Conservation (phyloP, 129 eudicot genomes). For the Chrysanthemum lavandulifolium region DNA sequence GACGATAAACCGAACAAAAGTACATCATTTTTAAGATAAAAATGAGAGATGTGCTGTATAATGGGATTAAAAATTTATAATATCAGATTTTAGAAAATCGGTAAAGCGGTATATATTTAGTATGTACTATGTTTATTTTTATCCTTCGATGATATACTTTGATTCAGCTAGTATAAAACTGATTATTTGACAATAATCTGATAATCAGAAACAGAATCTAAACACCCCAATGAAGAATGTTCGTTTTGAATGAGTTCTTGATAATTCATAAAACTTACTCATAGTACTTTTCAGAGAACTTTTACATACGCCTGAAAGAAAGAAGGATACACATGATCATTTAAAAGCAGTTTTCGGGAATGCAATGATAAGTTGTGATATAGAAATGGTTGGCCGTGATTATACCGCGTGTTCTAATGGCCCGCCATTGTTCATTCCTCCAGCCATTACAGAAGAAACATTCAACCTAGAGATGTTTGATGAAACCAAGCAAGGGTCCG, state of each 20-base stretch:
- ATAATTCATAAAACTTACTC: not conserved
- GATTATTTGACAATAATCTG: not conserved
- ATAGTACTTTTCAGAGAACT: conserved; percentile 56
- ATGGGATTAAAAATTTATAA: too few species aligned
- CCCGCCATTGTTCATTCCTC: conserved; percentile 22
- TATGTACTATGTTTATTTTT: too few species aligned
- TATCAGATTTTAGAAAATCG: too few species aligned
- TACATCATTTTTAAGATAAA: too few species aligned
- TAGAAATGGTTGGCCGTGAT: conserved; percentile 64
- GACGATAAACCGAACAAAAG: too few species aligned
- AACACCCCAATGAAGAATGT: not conserved
- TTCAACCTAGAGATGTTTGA: conserved; percentile 7
- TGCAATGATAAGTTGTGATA: conserved; percentile 59
- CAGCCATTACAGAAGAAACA: conserved; percentile 7
- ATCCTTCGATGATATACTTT: too few species aligned
- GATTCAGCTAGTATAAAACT: too few species aligned
- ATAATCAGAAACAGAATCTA: not conserved
- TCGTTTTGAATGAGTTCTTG: not conserved
- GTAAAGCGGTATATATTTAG: too few species aligned
- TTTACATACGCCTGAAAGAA: conserved; percentile 65
- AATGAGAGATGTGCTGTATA: too few species aligned
- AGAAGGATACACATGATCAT: conserved; percentile 25
- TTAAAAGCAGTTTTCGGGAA: conserved; percentile 53
- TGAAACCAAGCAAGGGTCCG: too few species aligned
- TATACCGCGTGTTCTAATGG: conserved; percentile 54